Conservation (phyloP, 495 filamentous ascomycete species). For the Penicillium alfredii region DNA sequence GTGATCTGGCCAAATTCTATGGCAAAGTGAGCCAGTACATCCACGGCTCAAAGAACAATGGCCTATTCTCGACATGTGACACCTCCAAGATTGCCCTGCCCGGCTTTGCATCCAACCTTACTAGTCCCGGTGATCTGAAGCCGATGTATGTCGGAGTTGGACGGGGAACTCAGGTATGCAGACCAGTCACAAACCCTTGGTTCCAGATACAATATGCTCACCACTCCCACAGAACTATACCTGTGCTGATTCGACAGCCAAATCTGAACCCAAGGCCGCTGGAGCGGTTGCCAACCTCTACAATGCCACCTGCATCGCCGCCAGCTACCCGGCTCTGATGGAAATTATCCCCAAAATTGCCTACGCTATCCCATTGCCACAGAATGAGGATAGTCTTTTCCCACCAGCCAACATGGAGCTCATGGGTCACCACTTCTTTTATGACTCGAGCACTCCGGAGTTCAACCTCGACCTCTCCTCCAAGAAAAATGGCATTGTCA, state of each 20-base stretch:
- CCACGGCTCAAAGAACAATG: slow-evolving; percentile 14
- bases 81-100: slow-evolving; percentile 36
- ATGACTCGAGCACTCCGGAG: slow-evolving; percentile 58
- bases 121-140: slow-evolving; percentile 49
- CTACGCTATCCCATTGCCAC: slow-evolving; percentile 40
- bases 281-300: slow-evolving; percentile 84
- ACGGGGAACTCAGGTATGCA: slow-evolving; percentile 64
- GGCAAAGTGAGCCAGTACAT: slow-evolving; percentile 37
- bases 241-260: slow-evolving; percentile 54
- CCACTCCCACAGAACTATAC: slow-evolving; percentile 69
- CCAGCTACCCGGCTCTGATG: slow-evolving; percentile 58
- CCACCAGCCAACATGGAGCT: slow-evolving; percentile 52
- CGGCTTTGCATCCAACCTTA: slow-evolving; percentile 43
- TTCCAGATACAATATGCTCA: slow-evolving; percentile 1
- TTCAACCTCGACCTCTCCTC: slow-evolving; percentile 67
- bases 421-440: slow-evolving; percentile 77
- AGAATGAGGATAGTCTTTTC: slow-evolving; percentile 16
- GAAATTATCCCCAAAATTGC: slow-evolving; percentile 38
- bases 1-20: slow-evolving; percentile 33
- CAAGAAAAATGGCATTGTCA: slow-evolving; percentile 53
- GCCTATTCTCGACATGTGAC: slow-evolving; percentile 28
- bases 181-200: too few species aligned
- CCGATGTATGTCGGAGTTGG: slow-evolving; percentile 78
- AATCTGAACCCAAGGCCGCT: slow-evolving; percentile 51
- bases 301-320: slow-evolving; percentile 76